A percentile compares a stretch with the other conserved stretches of the same genome.
Conservation (phyloP, 176 grass and related monocot species). For the Saccharum officinarum region DNA sequence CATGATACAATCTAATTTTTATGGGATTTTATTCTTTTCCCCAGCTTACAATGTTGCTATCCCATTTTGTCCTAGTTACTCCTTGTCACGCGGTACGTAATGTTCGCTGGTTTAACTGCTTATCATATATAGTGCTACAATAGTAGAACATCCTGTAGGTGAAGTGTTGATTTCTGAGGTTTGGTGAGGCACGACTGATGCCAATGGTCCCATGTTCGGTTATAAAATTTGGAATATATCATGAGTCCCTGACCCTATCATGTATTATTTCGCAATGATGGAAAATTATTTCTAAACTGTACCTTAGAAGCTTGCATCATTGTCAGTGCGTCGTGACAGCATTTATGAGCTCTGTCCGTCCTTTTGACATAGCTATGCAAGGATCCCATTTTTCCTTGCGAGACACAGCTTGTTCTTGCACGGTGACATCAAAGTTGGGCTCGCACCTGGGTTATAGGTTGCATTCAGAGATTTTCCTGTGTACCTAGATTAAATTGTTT, state of each 20-base stretch:
- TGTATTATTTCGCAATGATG: background rate
- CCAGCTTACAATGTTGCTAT: too few relatives aligned
- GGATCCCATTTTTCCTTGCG: background rate
- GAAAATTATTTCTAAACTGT: too few relatives aligned
- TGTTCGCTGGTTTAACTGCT: too few relatives aligned
- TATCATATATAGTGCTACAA: background rate
- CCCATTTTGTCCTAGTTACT: too few relatives aligned
- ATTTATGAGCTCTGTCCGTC: background rate
- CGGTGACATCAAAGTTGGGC: background rate
- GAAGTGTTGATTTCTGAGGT: conserved; percentile 32
- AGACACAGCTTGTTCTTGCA: background rate
- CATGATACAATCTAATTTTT: too few relatives aligned
- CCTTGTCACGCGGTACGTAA: too few relatives aligned
- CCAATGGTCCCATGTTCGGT: conserved; percentile 16
- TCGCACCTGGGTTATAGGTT: background rate
- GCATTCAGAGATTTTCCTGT: conserved; percentile 5
- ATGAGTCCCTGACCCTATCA: background rate
- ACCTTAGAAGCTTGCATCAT: background rate
- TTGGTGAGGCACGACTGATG: conserved; percentile 25
- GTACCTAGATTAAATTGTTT: background rate
- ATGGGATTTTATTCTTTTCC: too few relatives aligned
- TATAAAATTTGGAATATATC: conserved; percentile 28
- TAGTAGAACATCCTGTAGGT: conserved; percentile 30
- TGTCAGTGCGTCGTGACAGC: background rate
- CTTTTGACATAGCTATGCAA: background rate